These are phyloP conservation scores for Ceratobasidium sp. DNA, from an alignment of 1,284 basidiomycete species.

Conservation along the genomic window DNA sequence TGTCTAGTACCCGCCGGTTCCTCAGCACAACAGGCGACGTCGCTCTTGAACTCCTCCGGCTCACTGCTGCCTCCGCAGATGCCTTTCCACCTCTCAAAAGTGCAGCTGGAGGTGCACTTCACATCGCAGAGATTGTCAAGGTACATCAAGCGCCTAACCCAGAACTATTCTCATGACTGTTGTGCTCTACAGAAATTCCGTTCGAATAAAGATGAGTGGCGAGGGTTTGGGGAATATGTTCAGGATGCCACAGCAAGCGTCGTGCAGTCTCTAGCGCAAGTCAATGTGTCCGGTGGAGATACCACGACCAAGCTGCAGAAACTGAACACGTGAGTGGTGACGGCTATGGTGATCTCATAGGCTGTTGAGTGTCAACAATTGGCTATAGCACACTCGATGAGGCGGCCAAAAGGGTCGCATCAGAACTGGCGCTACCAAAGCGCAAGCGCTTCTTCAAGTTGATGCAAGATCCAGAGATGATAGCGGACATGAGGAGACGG, in stretches of 20 bases:
- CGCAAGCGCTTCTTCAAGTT: not conserved
- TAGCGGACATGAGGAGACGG: slow-evolving; percentile 2
- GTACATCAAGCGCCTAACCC: not conserved
- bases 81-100: slow-evolving; percentile 7
- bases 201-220: not conserved
- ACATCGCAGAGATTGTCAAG: not conserved
- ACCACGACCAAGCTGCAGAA: not conserved
- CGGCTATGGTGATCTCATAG: too few species aligned
- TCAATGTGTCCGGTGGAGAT: not conserved
- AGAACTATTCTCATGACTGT: not conserved
- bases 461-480: slow-evolving; percentile 1
- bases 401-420: not conserved
- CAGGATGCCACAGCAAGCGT: not conserved
- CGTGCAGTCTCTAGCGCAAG: too few species aligned
- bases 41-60: not conserved
- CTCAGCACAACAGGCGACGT: not conserved
- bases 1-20: not conserved
- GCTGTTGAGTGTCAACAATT: not conserved
- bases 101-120: not conserved
- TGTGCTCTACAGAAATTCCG: not conserved
- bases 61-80: not conserved
- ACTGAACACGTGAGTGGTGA: not conserved
- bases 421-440: not conserved
- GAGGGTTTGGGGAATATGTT: not conserved
- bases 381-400: not conserved